Evolutionary conservation across 2,329 filamentous ascomycete genomes (phyloP).

Genomic region (Claviceps capensis): DNA sequence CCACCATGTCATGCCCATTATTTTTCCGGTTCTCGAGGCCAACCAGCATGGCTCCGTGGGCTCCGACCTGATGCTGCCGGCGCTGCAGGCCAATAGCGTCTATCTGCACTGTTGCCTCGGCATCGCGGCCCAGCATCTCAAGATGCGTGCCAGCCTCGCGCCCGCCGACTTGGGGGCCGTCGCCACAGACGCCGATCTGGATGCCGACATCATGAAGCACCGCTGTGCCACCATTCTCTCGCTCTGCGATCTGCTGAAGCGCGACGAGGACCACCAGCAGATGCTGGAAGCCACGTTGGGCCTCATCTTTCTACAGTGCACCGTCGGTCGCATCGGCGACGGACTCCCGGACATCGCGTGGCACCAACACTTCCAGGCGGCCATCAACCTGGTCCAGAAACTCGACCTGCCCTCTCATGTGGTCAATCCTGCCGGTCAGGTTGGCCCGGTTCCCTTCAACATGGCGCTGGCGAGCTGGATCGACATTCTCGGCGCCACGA

Average conservation of each 20-base stretch:
- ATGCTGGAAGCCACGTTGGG: slow-evolving; percentile 86
- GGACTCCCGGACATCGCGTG: slow-evolving; percentile 82
- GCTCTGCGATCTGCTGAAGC: slow-evolving; percentile 67
- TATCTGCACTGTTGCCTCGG: slow-evolving; percentile 94
- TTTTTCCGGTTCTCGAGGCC: slow-evolving; percentile 85
- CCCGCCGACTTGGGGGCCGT: slow-evolving; percentile 50
- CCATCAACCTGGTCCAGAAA: slow-evolving; percentile 70
- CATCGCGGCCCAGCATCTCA: slow-evolving; percentile 84
- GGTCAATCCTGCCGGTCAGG: slow-evolving; percentile 39
- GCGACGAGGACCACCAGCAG: slow-evolving; percentile 70
- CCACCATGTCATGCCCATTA: slow-evolving; percentile 69
- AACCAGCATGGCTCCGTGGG: slow-evolving; percentile 76
- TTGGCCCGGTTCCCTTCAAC: slow-evolving; percentile 65
- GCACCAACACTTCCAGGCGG: slow-evolving; percentile 94
- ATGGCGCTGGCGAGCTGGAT: slow-evolving; percentile 94
- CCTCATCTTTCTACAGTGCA: slow-evolving; percentile 93
- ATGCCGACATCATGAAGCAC: slow-evolving; percentile 85
- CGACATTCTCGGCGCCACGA: slow-evolving; percentile 88
- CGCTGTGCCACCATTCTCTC: slow-evolving; percentile 77
- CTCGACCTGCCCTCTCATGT: slow-evolving; percentile 64
- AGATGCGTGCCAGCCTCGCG: slow-evolving; percentile 49
- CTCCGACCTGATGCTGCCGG: slow-evolving; percentile 72
- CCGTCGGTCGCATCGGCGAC: slow-evolving; percentile 76
- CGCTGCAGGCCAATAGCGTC: slow-evolving; percentile 79
- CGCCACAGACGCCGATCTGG: slow-evolving; percentile 57